Percentiles rank a stretch among this genome's conserved stretches.
Evolutionary conservation across 805 yeast species (phyloP).

Genomic region (Candida methanosorbosa): DNA sequence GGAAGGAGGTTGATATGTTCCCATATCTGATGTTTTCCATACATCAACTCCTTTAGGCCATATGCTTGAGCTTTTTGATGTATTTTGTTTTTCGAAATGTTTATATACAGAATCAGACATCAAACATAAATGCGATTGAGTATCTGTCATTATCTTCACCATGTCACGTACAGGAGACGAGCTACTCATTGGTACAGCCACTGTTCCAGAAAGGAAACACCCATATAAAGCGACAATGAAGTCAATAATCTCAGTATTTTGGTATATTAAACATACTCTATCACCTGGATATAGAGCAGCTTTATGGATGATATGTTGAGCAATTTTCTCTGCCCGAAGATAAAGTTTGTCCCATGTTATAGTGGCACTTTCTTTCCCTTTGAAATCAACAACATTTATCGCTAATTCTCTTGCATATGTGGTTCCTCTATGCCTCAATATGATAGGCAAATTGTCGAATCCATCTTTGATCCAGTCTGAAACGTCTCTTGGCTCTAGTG

Average conservation of each 20-base stretch:
- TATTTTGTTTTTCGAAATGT: conserved; percentile 57
- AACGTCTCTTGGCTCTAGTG: conserved; percentile 54
- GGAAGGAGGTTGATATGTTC: conserved; percentile 50
- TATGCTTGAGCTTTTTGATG: conserved; percentile 7
- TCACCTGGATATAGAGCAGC: conserved; percentile 71
- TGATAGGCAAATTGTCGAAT: conserved; percentile 59
- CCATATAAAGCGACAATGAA: conserved; percentile 83
- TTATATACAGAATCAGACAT: conserved; percentile 75
- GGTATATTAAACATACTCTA: conserved; percentile 76
- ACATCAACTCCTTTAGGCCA: conserved; percentile 73
- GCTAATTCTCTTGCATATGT: conserved; percentile 63
- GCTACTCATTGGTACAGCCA: conserved; percentile 88
- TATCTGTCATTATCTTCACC: conserved; percentile 57
- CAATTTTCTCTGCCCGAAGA: conserved; percentile 76
- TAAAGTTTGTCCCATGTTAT: conserved; percentile 90
- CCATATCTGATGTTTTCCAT: conserved; percentile 86
- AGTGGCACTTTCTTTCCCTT: conserved; percentile 69
- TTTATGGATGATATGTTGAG: conserved; percentile 70
- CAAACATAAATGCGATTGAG: conserved; percentile 70
- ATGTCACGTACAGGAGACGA: conserved; percentile 63
- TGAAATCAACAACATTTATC: conserved; percentile 58
- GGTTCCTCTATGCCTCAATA: conserved; percentile 65
- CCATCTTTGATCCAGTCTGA: conserved; percentile 29
- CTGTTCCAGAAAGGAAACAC: conserved; percentile 86
- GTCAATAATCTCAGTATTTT: conserved; percentile 75